Conservation (phyloP, 1,284 basidiomycete species). For the Phylloboletellus chloephorus region DNA sequence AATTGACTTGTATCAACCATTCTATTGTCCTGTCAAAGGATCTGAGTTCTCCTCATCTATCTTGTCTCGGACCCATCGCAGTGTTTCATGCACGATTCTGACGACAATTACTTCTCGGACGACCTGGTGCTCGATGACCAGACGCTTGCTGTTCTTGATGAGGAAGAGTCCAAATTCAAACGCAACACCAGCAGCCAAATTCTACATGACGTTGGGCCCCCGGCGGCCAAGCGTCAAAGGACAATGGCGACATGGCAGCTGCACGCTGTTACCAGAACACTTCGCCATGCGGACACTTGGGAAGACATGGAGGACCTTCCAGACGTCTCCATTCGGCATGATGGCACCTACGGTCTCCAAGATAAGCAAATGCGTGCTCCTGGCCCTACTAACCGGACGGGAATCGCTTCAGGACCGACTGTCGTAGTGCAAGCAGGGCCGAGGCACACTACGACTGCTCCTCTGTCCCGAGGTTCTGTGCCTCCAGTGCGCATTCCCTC, state of each 20-base stretch:
- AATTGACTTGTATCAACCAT: too few relatives aligned
- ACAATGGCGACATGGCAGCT: conserved; percentile 35
- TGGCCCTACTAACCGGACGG: conserved; percentile 11
- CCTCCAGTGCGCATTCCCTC: conserved; percentile 13
- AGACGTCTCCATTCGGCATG: conserved; percentile 47
- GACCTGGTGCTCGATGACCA: conserved; percentile 60
- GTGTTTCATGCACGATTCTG: conserved; percentile 51
- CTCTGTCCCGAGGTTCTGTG: conserved; percentile 12
- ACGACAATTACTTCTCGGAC: conserved; percentile 63
- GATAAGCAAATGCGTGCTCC: conserved; percentile 20
- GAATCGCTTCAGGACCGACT: conserved; percentile 7
- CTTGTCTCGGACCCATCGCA: background rate
- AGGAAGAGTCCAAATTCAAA: conserved; percentile 49
- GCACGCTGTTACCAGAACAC: conserved; percentile 6
- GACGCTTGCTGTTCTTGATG: conserved; percentile 55
- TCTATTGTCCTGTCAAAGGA: conserved; percentile 5
- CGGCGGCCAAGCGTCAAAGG: conserved; percentile 53
- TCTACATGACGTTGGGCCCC: conserved; percentile 30
- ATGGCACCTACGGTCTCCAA: conserved; percentile 36
- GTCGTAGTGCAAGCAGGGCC: conserved; percentile 3
- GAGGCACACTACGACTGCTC: conserved; percentile 4
- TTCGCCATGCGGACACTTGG: conserved; percentile 19
- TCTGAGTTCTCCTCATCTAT: background rate
- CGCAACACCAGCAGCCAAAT: conserved; percentile 23
- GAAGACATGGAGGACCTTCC: conserved; percentile 50